phyloP scores from a whole-genome alignment of 1,139 yeast species.

The Pichia sp. region DNA sequence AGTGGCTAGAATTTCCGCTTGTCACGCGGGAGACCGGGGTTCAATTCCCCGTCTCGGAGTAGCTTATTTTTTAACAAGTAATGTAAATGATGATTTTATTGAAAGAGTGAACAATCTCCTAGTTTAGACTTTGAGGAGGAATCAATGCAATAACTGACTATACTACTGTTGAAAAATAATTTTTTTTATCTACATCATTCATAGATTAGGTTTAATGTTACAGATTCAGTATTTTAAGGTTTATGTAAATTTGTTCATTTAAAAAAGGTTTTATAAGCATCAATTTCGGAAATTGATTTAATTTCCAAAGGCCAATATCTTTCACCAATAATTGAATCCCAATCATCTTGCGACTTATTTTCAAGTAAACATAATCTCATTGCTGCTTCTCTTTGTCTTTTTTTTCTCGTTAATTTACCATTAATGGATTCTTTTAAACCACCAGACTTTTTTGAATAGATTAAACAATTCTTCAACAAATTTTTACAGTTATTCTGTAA shows the following conservation, averaged over 20 bases:
- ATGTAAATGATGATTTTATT: constrained; percentile 19
- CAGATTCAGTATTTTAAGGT: too few species aligned
- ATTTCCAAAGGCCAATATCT: constrained; percentile 25
- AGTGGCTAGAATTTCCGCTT: constrained; percentile 23
- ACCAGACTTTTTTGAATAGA: constrained; percentile 40
- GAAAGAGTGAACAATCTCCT: constrained; percentile 28
- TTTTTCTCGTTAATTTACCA: constrained; percentile 40
- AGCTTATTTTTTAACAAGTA: constrained; percentile 8
- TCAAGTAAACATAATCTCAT: constrained; percentile 42
- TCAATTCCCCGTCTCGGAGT: constrained; percentile 24
- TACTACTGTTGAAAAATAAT: constrained; percentile 1
- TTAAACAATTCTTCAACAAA: constrained; percentile 42
- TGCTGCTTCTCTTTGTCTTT: constrained; percentile 41
- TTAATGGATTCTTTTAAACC: constrained; percentile 44
- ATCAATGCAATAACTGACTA: constrained; percentile 17
- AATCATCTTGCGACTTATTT: constrained; percentile 33
- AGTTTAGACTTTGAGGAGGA: constrained; percentile 21
- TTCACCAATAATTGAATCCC: constrained; percentile 31
- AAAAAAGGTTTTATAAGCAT: constrained; percentile 13
- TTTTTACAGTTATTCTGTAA: constrained; percentile 37
- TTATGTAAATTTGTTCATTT: background rate
- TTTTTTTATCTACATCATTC: background rate
- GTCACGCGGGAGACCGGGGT: constrained; percentile 26
- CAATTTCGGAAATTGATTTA: constrained; percentile 19
- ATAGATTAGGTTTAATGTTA: too few species aligned